Evolutionary conservation across 345 rosid species (phyloP), one percentile per base, ranked within the genome.

Genomic region (Cardamine resedifolia): DNA sequence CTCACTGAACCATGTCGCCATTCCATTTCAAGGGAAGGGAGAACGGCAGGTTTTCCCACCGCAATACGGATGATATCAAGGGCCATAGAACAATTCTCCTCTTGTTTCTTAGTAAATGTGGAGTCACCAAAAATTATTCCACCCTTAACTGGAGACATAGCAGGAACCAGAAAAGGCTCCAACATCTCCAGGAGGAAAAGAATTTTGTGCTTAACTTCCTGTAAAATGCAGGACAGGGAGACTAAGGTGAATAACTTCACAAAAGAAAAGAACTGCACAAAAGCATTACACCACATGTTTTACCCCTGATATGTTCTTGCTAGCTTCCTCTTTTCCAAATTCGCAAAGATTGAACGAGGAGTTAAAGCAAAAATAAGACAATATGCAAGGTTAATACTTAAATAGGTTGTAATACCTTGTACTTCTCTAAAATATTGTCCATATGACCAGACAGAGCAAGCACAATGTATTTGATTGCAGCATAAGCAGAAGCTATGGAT

Each of bases 111-210:
- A 23, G 79, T 58, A 60, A 81, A 81, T 66, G 79, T 62, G 36
- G 77, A 72, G 64, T 86, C 87, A 21, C 94, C 89, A 73, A 88
- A 85, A 30, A 87, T 76, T 79, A 83, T 84, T 67, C 81, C 77
- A 75, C 85, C 86, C 74, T 77, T 84, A 28, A 79, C 66, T 50
- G 83, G 73, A 63, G 67, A 65, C 58, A 90, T 82, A 53, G 84
- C 90, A 71, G 89, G 89, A 80, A 86, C 94, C 52, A 90, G 85
- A 76, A 86, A 88, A 74, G 89, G 90, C 81, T 88, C 96, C 70
- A 90, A 82, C 90, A 90, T 85, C 83, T 90, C 96, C 70, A 90
- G 70, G 56, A 90, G 90, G 74, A 90, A 90, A 43, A 90, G 89
- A 84, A 90, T 90, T 77, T 74, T 83, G 74, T 83, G 91, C 84